Evolutionary conservation across 352 stramenopile species (phyloP).

Genomic region (Phytopythium chamaehyphon): DNA sequence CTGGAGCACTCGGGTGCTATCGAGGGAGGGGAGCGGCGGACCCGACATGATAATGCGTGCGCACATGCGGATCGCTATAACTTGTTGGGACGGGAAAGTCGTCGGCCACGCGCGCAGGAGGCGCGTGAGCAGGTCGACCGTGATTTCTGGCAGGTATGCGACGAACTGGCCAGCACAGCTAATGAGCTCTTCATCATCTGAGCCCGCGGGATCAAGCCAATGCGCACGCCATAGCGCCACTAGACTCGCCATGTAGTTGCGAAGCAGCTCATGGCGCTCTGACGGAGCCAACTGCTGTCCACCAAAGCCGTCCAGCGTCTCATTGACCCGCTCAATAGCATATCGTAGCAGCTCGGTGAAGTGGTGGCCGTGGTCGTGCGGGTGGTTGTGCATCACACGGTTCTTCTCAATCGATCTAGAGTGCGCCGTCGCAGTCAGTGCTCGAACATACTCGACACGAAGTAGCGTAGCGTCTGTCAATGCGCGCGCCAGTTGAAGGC

Average conservation of each 20-base stretch:
- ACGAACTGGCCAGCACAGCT: conserved; percentile 80
- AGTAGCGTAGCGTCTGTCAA: conserved; percentile 67
- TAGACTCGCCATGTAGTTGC: conserved; percentile 68
- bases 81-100: conserved; percentile 62
- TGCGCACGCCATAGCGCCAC: conserved; percentile 68
- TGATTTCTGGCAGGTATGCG: conserved; percentile 71
- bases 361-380: conserved; percentile 73
- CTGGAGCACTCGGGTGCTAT: conserved; percentile 26
- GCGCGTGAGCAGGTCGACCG: conserved; percentile 40
- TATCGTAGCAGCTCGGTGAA: conserved; percentile 83
- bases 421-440: conserved; percentile 38
- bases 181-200: conserved; percentile 82
- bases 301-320: conserved; percentile 31
- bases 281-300: conserved; percentile 16
- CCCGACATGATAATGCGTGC: conserved; percentile 85
- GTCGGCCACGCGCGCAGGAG: conserved; percentile 62
- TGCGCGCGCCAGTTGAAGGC: conserved; percentile 61
- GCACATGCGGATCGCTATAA: conserved; percentile 75
- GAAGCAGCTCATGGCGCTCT: conserved; percentile 47
- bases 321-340: conserved; percentile 74
- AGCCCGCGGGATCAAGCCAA: conserved; percentile 69
- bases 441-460: conserved; percentile 64
- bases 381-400: conserved; percentile 38
- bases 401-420: conserved; percentile 57
- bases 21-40: conserved; percentile 48